phyloP scores from a whole-genome alignment of 2,329 filamentous ascomycete genomes.

The Endoconidiophora polonica region DNA sequence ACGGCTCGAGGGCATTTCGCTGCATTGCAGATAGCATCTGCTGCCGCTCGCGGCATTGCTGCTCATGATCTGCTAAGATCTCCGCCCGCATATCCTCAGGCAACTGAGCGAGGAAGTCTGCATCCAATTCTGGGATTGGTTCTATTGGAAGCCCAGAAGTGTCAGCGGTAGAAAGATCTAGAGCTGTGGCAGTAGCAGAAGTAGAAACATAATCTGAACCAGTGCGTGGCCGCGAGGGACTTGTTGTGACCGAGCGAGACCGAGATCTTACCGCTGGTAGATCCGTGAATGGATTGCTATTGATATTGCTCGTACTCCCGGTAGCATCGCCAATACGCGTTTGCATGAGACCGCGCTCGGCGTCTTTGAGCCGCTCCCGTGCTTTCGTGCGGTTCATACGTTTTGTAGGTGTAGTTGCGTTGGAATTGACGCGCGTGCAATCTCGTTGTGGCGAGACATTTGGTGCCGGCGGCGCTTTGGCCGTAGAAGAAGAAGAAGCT shows the following conservation, averaged over 20 bases:
- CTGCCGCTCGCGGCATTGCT: constrained; percentile 18
- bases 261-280: background rate
- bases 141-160: background rate
- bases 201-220: background rate
- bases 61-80: constrained; percentile 57
- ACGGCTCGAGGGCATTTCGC: too few relatives aligned
- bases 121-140: constrained; percentile 33
- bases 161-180: constrained; percentile 15
- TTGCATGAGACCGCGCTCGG: constrained; percentile 48
- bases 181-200: constrained; percentile 18
- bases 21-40: too few relatives aligned
- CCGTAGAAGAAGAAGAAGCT: constrained; percentile 15
- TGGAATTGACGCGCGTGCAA: background rate
- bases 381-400: constrained; percentile 26
- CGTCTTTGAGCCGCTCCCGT: constrained; percentile 34
- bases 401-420: constrained; percentile 14
- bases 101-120: constrained; percentile 63
- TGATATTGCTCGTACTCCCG: background rate
- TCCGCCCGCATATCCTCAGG: constrained; percentile 68
- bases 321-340: constrained; percentile 22
- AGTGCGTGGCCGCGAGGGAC: constrained; percentile 3
- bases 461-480: background rate
- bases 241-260: constrained; percentile 2
- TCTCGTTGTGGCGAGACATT: constrained; percentile 1
- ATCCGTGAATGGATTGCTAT: too few relatives aligned